These are phyloP conservation scores for Hanseniaspora pseudoguilliermondii DNA, from an alignment of 805 yeast genomes.

Conservation along the genomic window DNA sequence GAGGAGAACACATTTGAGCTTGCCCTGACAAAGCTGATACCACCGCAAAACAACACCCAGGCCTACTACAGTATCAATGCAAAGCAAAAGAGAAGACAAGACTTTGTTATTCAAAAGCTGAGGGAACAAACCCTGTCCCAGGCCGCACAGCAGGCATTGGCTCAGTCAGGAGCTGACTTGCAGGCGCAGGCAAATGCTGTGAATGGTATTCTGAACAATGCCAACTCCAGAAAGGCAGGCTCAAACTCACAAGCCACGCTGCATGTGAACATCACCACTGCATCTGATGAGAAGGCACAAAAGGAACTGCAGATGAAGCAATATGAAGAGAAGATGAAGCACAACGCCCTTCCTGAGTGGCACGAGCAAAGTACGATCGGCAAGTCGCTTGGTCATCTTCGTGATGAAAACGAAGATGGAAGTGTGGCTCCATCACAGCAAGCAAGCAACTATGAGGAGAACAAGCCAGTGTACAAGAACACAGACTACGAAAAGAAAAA, in stretches of 20 bases:
- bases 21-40: constrained; percentile 68
- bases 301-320: constrained; percentile 54
- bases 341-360: constrained; percentile 96
- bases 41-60: constrained; percentile 58
- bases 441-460: constrained; percentile 14
- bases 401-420: constrained; percentile 35
- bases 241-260: constrained; percentile 69
- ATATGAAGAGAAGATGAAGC: constrained; percentile 61
- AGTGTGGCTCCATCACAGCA: constrained; percentile 16
- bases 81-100: constrained; percentile 30
- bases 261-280: constrained; percentile 76
- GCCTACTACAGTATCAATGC: constrained; percentile 58
- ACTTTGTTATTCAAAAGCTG: constrained; percentile 13
- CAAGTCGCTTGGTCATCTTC: constrained; percentile 43
- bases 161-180: constrained; percentile 14
- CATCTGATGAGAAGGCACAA: constrained; percentile 65
- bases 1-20: constrained; percentile 86
- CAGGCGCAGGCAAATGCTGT: constrained; percentile 17
- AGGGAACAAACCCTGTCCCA: constrained; percentile 15
- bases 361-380: constrained; percentile 87
- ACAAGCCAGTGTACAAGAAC: constrained; percentile 15
- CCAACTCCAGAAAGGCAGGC: constrained; percentile 38
- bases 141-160: constrained; percentile 24
- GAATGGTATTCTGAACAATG: constrained; percentile 29
- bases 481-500: constrained; percentile 44